A percentile compares a stretch with the other conserved stretches of the same genome.
Conservation (phyloP, 2,329 filamentous ascomycete species). For the Trichoderma citrinoviride region DNA sequence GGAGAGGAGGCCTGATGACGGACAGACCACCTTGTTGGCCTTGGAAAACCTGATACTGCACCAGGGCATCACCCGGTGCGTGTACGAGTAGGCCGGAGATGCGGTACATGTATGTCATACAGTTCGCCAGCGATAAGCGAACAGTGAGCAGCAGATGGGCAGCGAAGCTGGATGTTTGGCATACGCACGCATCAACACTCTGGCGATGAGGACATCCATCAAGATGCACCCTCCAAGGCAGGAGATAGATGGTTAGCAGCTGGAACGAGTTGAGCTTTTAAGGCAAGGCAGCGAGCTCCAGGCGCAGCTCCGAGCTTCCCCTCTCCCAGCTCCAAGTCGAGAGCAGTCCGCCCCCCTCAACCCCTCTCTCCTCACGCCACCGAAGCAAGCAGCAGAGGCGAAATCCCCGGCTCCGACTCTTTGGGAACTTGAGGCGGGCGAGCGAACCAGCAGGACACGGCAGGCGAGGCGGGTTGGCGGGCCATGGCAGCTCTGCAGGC, state of each 20-base stretch:
- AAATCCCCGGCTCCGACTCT: slow-evolving; percentile 1
- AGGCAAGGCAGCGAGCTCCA: not conserved
- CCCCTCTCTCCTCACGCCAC: not conserved
- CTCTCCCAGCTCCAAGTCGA: not conserved
- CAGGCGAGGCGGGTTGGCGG: slow-evolving; percentile 5
- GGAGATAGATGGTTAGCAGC: not conserved
- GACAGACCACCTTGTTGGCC: no score
- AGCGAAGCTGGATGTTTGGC: not conserved
- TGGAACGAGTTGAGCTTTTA: not conserved
- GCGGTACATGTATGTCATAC: no score
- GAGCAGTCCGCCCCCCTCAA: no score
- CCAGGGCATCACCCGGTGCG: no score
- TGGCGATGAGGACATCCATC: not conserved
- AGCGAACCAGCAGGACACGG: not conserved
- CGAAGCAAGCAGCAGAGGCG: not conserved
- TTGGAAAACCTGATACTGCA: no score
- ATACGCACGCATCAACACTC: not conserved
- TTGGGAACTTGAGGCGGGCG: not conserved
- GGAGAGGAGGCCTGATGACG: no score
- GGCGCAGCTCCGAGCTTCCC: slow-evolving; percentile 1
- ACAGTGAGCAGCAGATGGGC: not conserved
- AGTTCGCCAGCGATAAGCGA: no score
- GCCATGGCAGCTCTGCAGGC: not conserved
- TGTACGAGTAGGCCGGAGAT: no score
- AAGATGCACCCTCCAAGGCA: not conserved